phyloP scores from a whole-genome alignment of 495 filamentous ascomycete genomes.

The Penicillium salamii region DNA sequence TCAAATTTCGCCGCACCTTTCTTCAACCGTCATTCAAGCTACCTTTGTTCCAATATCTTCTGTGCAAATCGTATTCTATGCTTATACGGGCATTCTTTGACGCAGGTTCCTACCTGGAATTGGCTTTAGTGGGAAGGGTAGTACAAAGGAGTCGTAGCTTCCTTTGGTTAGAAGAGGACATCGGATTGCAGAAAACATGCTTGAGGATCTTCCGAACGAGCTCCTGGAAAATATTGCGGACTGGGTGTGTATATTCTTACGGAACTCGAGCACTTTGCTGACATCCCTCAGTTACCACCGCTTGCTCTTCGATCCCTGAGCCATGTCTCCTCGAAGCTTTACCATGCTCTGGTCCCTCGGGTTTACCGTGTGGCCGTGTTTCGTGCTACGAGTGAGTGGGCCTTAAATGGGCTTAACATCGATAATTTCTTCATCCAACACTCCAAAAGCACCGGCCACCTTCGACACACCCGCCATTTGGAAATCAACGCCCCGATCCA shows the following conservation, averaged over 20 bases:
- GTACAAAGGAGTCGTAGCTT: no score
- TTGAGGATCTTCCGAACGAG: neutral
- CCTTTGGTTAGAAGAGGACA: no score
- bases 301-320: neutral
- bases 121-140: no score
- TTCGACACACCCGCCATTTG: conserved; percentile 1
- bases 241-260: neutral
- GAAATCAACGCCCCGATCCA: conserved; percentile 6
- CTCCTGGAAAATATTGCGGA: neutral
- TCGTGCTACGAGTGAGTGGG: conserved; percentile 1
- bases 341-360: neutral
- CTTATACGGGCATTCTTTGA: no score
- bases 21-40: no score
- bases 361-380: conserved; percentile 5
- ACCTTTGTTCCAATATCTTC: no score
- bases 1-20: no score
- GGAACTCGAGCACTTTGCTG: neutral
- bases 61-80: no score
- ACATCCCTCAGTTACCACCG: neutral
- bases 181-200: no score
- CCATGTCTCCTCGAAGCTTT: conserved; percentile 3
- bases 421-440: conserved; percentile 5
- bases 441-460: neutral
- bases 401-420: conserved; percentile 9
- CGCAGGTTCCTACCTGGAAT: no score